Conservation (phyloP, 768 basidiomycete genomes). For the Leccinum truebloodii region DNA sequence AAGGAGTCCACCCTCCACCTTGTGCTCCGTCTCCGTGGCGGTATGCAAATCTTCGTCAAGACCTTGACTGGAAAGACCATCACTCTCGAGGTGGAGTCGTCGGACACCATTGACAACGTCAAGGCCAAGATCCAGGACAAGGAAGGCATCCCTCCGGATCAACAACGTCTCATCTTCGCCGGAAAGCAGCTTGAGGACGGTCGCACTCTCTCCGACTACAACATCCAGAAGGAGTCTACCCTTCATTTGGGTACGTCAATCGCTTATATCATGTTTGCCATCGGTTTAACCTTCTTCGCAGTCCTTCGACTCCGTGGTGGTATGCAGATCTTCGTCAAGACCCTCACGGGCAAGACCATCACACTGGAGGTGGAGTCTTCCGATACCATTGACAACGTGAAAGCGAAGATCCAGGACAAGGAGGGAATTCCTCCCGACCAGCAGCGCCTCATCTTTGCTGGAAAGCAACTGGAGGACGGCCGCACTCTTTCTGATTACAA, state of each 20-base stretch:
- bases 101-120: slow-evolving; percentile 85
- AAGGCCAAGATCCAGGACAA: slow-evolving; percentile 95
- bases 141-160: slow-evolving; percentile 86
- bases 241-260: slow-evolving; percentile 42
- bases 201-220: slow-evolving; percentile 87
- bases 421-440: slow-evolving; percentile 83
- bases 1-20: slow-evolving; percentile 91
- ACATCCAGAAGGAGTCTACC: slow-evolving; percentile 88
- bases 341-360: slow-evolving; percentile 88
- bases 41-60: slow-evolving; percentile 86
- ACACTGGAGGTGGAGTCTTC: slow-evolving; percentile 92
- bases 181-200: slow-evolving; percentile 93
- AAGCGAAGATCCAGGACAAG: slow-evolving; percentile 80
- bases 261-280: rapidly evolving
- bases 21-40: slow-evolving; percentile 89
- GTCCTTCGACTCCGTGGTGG: slow-evolving; percentile 87
- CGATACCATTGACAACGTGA: slow-evolving; percentile 91
- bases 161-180: slow-evolving; percentile 89
- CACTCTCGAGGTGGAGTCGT: slow-evolving; percentile 87
- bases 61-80: slow-evolving; percentile 89
- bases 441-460: slow-evolving; percentile 90
- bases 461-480: slow-evolving; percentile 93
- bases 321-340: slow-evolving; percentile 92
- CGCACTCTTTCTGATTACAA: slow-evolving; percentile 83
- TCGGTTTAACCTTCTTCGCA: background rate